These are phyloP conservation scores for Pythium scleroteichum DNA, from an alignment of 352 stramenopile genomes.

Conservation along the genomic window DNA sequence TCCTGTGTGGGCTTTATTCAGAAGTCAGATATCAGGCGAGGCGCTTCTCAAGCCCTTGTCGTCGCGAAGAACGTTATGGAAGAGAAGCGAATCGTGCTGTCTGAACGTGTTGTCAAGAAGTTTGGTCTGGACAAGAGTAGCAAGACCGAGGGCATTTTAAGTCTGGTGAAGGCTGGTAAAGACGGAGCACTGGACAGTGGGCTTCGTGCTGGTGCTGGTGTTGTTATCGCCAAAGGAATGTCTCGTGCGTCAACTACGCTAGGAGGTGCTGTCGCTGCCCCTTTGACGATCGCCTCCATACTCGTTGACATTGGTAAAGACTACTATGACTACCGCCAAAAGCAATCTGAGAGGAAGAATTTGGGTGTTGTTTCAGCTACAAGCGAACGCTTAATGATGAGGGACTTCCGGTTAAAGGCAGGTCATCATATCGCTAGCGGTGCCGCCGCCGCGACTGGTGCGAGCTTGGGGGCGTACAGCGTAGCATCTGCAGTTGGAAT, in stretches of 20 bases:
- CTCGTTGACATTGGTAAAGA: slow-evolving; percentile 87
- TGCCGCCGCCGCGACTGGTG: slow-evolving; percentile 70
- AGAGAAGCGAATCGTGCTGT: slow-evolving; percentile 49
- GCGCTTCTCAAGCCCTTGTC: slow-evolving; percentile 52
- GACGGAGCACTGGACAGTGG: slow-evolving; percentile 83
- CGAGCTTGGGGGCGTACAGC: slow-evolving; percentile 73
- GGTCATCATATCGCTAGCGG: slow-evolving; percentile 81
- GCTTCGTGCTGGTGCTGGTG: slow-evolving; percentile 71
- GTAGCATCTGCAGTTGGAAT: slow-evolving; percentile 69
- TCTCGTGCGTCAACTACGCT: slow-evolving; percentile 46
- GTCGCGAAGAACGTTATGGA: slow-evolving; percentile 46
- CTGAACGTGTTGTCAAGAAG: slow-evolving; percentile 58
- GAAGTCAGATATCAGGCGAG: slow-evolving; percentile 53
- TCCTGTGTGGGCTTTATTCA: slow-evolving; percentile 63
- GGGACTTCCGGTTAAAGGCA: slow-evolving; percentile 77
- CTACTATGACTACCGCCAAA: slow-evolving; percentile 82
- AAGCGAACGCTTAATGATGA: slow-evolving; percentile 83
- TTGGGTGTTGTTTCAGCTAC: slow-evolving; percentile 65
- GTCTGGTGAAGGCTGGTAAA: slow-evolving; percentile 60
- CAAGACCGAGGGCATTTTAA: slow-evolving; percentile 43
- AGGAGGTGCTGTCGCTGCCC: slow-evolving; percentile 65
- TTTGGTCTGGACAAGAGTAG: slow-evolving; percentile 45
- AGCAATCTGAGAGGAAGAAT: slow-evolving; percentile 66
- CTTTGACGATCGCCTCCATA: slow-evolving; percentile 81
- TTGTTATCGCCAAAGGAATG: slow-evolving; percentile 77